phyloP scores from a whole-genome alignment of 1,139 yeast species.

The Yamadazyma blattariae region DNA sequence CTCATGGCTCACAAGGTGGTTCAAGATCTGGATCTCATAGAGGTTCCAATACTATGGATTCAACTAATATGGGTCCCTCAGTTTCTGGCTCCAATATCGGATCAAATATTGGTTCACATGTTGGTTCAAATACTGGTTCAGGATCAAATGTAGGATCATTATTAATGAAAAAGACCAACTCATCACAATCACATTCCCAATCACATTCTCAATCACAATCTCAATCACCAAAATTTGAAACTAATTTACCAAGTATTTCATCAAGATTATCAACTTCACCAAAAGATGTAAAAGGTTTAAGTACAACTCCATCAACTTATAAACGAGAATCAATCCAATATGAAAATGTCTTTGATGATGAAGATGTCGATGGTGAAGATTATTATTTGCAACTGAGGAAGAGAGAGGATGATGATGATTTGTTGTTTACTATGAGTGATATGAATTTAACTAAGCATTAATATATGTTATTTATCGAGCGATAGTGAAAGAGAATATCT shows the following conservation, averaged over 20 bases:
- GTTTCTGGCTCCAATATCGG: not conserved
- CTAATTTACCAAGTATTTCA: constrained; percentile 40
- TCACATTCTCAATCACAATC: constrained; percentile 36
- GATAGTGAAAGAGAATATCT: too few species aligned
- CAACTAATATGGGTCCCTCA: not conserved
- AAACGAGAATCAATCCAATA: constrained; percentile 34
- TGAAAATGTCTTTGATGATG: constrained; percentile 52
- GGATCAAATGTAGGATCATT: not conserved
- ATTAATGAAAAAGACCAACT: too few species aligned
- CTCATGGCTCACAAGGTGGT: not conserved
- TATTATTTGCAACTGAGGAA: constrained; percentile 15
- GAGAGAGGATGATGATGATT: constrained; percentile 66
- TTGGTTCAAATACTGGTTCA: not conserved
- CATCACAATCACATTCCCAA: too few species aligned
- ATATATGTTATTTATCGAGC: too few species aligned
- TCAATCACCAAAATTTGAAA: constrained; percentile 18
- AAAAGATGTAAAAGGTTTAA: constrained; percentile 26
- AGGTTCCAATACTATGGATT: not conserved
- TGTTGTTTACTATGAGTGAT: constrained; percentile 87
- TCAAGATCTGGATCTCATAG: not conserved
- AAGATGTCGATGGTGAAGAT: constrained; percentile 35
- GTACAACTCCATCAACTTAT: constrained; percentile 38
- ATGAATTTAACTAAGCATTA: constrained; percentile 52
- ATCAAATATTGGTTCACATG: not conserved
- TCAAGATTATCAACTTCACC: constrained; percentile 28